Percentiles rank a stretch among this genome's conserved stretches.
Evolutionary conservation across 2,329 filamentous ascomycete species (phyloP).

Genomic region (Aureobasidium subglaciale): DNA sequence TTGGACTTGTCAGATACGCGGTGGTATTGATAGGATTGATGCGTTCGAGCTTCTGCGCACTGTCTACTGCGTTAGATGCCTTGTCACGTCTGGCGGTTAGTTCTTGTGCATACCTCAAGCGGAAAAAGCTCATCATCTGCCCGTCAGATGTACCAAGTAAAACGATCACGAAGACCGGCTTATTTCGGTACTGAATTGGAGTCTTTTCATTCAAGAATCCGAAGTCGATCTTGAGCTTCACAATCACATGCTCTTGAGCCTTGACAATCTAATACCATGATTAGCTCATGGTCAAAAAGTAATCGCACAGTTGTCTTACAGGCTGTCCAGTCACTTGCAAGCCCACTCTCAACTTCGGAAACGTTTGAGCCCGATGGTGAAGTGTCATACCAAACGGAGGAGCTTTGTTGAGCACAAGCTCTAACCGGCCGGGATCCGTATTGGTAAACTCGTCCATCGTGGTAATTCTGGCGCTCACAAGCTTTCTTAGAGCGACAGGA

Average conservation of each 20-base stretch:
- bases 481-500: constrained; percentile 63
- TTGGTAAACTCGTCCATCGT: constrained; percentile 63
- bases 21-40: constrained; percentile 55
- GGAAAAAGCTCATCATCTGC: constrained; percentile 59
- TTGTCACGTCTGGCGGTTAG: neutral
- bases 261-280: constrained; percentile 24
- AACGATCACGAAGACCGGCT: constrained; percentile 62
- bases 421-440: constrained; percentile 64
- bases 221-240: constrained; percentile 60
- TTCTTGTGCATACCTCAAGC: constrained; percentile 42
- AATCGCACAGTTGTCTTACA: constrained; percentile 29
- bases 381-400: constrained; percentile 74
- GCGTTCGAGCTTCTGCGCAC: constrained; percentile 57
- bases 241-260: constrained; percentile 40
- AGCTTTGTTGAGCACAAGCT: constrained; percentile 68
- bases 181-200: constrained; percentile 56
- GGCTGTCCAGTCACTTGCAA: constrained; percentile 44
- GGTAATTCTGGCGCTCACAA: constrained; percentile 62
- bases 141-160: constrained; percentile 66
- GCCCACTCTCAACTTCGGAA: constrained; percentile 60
- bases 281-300: constrained; percentile 18
- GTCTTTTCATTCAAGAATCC: constrained; percentile 62
- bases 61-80: constrained; percentile 27
- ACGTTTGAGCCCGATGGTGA: constrained; percentile 56
- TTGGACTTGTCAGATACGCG: constrained; percentile 47